Evolutionary conservation across 345 rosid species (phyloP), one percentile per base, ranked within the genome.

Genomic region (Sisymbrium irio): DNA sequence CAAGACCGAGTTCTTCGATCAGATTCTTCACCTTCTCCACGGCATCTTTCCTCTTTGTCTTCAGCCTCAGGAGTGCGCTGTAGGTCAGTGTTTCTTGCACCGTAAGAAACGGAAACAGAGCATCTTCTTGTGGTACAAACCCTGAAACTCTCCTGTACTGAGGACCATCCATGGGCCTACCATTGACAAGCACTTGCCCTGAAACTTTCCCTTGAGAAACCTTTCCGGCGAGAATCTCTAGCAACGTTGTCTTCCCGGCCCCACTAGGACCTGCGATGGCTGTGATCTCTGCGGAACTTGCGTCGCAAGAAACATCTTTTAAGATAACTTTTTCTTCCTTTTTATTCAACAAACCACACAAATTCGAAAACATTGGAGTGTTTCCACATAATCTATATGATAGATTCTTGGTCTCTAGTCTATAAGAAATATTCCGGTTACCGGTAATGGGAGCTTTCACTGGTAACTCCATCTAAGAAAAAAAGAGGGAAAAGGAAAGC

Each of bases 231-330:
- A 93, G 96, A 69, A 89, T 85, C 80, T 94, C 93, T 1, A 94
- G 86, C 81, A 94, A 72, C 1, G 98, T 88, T 2, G 97, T 91
- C 69, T 93, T 93, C 27, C 97, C 98, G 0, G 97, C 98, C 4
- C 98, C 98, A 55, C 98, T 93, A 6, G 98, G 92, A 44, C 98
- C 98, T 0, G 92, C 91, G 9, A 93, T 87, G 0, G 93, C 92
- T 0, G 97, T 87, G 41, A 91, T 73, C 83, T 91, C 88, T 0
- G 81, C 82, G 1, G 93, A 80, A 79, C 84, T 81, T 22, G 94
- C 96, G 51, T 86, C 89, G 65, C 89, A 87, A 40, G 58, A 85
- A 42, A 89, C 94, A 33, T 78, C 87, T 58, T 80, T 86, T 56
- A 91, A 79, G 72, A 93, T 78, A 50, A 78, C 66, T 62, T 82